Evolutionary conservation across 2,329 filamentous ascomycete species (phyloP), one percentile per base, ranked within the genome.

Genomic region (Penicillium sp.): DNA sequence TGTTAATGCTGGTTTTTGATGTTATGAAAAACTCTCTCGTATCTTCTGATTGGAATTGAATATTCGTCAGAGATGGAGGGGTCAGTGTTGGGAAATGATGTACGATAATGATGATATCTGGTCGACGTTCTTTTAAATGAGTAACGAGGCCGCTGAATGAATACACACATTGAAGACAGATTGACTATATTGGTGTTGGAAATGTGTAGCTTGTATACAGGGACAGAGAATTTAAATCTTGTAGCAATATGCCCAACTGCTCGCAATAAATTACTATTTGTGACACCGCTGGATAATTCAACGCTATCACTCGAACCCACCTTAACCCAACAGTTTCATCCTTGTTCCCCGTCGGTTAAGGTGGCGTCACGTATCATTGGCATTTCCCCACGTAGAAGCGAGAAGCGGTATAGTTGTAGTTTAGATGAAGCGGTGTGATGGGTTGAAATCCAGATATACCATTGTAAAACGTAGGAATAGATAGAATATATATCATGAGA

Each of bases 31-130:
- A 46, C 41, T 44, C 33, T 43, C 17, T 22, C 26, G 43, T 42
- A 53, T 43, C 52, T 51, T 47, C 54, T 55, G 44, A 46, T 43
- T 53, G 41, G 35, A 40, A 49, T 28, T 59, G 40, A 51, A 51
- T 30, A 22, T 55, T 37, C 22, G 17, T 26, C n/a, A n/a, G 17
- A 42, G 26, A 41, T 35, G 33, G 19, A 35, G 14, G 50, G 43
- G 82, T 97, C 96, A 82, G 97, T 97, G 72, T 93, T 95, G 58
- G n/a, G 45, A 45, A 17, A 40, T 55, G 47, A 51, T 55, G 70
- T 97, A 97, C 19, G 90, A 96, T 57, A 65, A 36, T 51, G 36
- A 51, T 51, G 47, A 55, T 50, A 55, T 55, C 14, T 55, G 47
- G 47, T 51, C 41, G 22, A 64, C 41, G 55, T 57, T 42, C 42